Evolutionary conservation across 345 rosid species (phyloP).

Genomic region (Hevea brasiliensis): DNA sequence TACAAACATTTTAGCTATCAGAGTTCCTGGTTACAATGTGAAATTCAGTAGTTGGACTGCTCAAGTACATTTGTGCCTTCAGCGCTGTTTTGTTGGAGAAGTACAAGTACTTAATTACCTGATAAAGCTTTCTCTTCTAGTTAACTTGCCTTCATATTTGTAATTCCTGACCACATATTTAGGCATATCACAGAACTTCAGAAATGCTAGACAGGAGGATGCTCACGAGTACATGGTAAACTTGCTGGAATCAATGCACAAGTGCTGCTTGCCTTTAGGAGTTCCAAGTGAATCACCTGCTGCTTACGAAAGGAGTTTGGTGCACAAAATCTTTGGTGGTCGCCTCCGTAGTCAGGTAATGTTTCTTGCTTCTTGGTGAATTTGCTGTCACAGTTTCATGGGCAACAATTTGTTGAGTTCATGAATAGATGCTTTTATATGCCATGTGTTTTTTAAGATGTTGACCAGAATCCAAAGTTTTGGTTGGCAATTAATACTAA

Average conservation of each 20-base stretch:
- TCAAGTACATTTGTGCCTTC: background rate
- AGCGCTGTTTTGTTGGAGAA: background rate
- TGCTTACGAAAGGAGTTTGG: constrained; percentile 92
- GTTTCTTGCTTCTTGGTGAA: background rate
- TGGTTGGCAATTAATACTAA: too few species aligned
- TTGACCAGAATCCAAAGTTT: too few species aligned
- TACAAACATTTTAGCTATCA: background rate
- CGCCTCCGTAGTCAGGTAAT: constrained; percentile 86
- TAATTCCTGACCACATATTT: constrained; percentile 41
- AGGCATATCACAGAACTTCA: constrained; percentile 90
- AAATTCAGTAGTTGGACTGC: background rate
- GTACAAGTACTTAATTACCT: background rate
- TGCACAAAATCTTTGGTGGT: constrained; percentile 95
- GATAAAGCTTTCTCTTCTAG: constrained; percentile 2
- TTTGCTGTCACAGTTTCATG: background rate
- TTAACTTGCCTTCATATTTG: constrained; percentile 20
- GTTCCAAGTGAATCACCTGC: constrained; percentile 82
- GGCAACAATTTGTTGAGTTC: background rate
- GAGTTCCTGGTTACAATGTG: background rate
- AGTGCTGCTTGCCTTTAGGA: constrained; percentile 92
- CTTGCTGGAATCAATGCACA: constrained; percentile 95
- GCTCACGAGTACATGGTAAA: constrained; percentile 98
- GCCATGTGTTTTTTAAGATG: too few species aligned
- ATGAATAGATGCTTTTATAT: too few species aligned
- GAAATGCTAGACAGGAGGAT: constrained; percentile 84